Base-by-base conservation (phyloP, 192 early-diverging fungal species). In the Entomortierella chlamydospora region DNA sequence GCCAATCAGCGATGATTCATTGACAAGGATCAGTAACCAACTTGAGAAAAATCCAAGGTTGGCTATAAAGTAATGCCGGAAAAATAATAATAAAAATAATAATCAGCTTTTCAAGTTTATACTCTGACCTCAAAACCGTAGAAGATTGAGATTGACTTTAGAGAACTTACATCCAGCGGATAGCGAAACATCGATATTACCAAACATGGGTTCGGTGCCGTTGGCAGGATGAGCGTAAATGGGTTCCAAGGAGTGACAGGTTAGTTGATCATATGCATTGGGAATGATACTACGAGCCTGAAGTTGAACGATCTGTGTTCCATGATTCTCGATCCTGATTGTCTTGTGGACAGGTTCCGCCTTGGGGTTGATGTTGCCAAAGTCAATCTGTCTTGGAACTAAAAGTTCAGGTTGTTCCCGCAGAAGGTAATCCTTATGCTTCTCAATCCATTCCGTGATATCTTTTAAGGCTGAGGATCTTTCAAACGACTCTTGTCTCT, bases 161-260 rank as follows among this genome's bases (percentile, higher is more conserved):
- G 23, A n/a, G 10, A 1, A 49, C 61, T 22, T 78, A 78, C 74
- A 28, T 54, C 74, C 74, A 53, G 74, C 70, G 1, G 53, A 28
- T 7, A 78, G 47, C 29, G 39, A 53, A 31, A 78, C 64, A 10
- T 78, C 67, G 64, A 78, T 69, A 29, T 78, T 78, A 22, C 59
- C 74, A 78, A 78, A 78, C 74, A 78, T 78, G 0, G 74, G 74
- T 39, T 78, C 74, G 7, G 61, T 70, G 31, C 74, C 74, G 37
- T 78, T 64, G 29, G 74, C 74, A 33, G 74, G 74, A 51, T 78
- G 54, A 4, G 64, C 74, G 12, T 68, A 68, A 25, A 78, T 63
- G 22, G 45, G 30, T 20, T 78, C 66, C 22, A 50, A 31, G 28
- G 51, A 53, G 18, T 62, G 67, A 28, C 66, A 68, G 22, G 13